A percentile compares a stretch with the other conserved stretches of the same genome.
Evolutionary conservation across 108 stramenopile genomes (phyloP).

Genomic region (Cylindrotheca closterium): DNA sequence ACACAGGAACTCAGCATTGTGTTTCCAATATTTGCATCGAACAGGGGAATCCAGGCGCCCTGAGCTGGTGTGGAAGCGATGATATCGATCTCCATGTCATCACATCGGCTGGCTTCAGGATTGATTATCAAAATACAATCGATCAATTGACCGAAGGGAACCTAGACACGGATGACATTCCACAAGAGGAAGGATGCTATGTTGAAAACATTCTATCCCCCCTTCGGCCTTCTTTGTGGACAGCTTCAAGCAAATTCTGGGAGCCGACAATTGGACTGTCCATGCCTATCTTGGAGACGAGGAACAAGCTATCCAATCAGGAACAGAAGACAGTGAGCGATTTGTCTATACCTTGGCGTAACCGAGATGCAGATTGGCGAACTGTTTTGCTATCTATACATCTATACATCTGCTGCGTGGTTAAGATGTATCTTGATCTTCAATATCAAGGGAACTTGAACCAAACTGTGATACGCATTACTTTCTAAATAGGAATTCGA

Average conservation of each 20-base stretch:
- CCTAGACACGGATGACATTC: constrained; percentile 10
- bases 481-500: too few relatives aligned
- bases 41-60: constrained; percentile 23
- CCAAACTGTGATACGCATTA: too few relatives aligned
- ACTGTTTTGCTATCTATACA: too few relatives aligned
- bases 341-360: too few relatives aligned
- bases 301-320: constrained; percentile 5
- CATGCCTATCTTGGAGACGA: constrained; percentile 12
- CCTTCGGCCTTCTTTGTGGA: constrained; percentile 4
- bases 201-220: constrained; percentile 35
- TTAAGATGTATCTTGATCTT: too few relatives aligned
- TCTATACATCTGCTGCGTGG: too few relatives aligned
- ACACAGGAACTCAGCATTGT: too few relatives aligned
- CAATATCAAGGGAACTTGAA: too few relatives aligned
- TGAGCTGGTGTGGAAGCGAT: constrained; percentile 32
- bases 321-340: constrained; percentile 1
- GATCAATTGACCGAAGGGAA: constrained; percentile 16
- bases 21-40: constrained; percentile 25
- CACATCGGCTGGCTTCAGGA: constrained; percentile 15
- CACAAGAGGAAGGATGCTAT: constrained; percentile 17
- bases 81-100: constrained; percentile 34
- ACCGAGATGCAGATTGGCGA: too few relatives aligned
- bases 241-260: constrained; percentile 5
- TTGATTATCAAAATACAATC: constrained; percentile 9
- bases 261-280: constrained; percentile 12